Conservation (phyloP, 2,329 filamentous ascomycete genomes). For the Calonectria crousiana region DNA sequence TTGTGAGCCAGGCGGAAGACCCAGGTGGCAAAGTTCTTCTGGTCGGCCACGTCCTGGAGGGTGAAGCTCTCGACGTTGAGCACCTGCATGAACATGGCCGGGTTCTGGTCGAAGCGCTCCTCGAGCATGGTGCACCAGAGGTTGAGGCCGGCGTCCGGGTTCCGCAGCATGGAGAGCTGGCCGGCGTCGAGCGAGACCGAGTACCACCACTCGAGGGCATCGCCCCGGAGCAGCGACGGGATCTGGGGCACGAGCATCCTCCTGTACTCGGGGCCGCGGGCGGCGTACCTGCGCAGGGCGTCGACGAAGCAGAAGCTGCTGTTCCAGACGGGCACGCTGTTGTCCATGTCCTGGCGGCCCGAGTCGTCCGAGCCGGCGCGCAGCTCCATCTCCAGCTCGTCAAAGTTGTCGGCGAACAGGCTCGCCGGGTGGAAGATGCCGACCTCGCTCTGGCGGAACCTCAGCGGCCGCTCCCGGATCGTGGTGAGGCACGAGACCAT, state of each 20-base stretch:
- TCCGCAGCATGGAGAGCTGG: neutral
- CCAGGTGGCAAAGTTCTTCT: conserved; percentile 5
- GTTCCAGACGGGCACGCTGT: conserved; percentile 7
- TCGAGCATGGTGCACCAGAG: neutral
- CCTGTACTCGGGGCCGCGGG: neutral
- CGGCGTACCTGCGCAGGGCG: conserved; percentile 2
- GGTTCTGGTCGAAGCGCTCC: conserved; percentile 9
- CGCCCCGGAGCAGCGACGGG: conserved; percentile 2
- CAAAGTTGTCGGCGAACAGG: conserved; percentile 1
- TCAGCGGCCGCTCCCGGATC: neutral
- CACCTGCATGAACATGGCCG: conserved; percentile 8
- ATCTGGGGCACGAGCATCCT: conserved; percentile 2
- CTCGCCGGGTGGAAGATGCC: conserved; percentile 10
- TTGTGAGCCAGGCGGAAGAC: conserved; percentile 5
- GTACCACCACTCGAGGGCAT: conserved; percentile 5
- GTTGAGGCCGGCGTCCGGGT: neutral
- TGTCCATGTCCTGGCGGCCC: neutral
- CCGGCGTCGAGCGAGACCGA: conserved; percentile 2
- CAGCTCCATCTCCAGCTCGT: conserved; percentile 10
- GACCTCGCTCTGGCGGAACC: conserved; percentile 5
- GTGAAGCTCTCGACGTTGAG: conserved; percentile 11
- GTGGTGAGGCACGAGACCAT: conserved; percentile 8
- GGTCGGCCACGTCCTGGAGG: conserved; percentile 6
- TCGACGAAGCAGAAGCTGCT: conserved; percentile 7
- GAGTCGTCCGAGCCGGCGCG: neutral